Evolutionary conservation across 306 rosid genomes (phyloP), one percentile per base, ranked within the genome.

Genomic region (Casuarina equisetifolia): DNA sequence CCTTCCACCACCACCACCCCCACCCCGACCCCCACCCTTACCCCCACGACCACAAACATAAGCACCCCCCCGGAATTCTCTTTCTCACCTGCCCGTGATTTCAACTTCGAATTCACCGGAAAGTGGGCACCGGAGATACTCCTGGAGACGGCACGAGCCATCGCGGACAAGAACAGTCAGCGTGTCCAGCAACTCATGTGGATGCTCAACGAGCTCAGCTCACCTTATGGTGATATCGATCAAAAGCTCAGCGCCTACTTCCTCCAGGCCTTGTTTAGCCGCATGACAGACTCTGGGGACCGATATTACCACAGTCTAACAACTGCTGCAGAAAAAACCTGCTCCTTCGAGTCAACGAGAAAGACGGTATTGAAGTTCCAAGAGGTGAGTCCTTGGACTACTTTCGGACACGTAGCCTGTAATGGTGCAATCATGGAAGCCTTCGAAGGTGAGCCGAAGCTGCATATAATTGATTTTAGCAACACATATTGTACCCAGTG

Each of bases 401-500:
- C 97, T 1, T 95, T 95, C 48, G 98, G 98, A 2, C 97, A 95
- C 79, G 98, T 95, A 17, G 96, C 98, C 3, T 90, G 85, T 76
- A 95, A 95, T 77, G 98, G 97, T 2, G 93, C 91, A n/a, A 89
- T 95, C 25, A 66, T 95, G 75, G 98, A 95, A 72, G 97, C 97
- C 36, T 81, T 95, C 2, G 97, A 92, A 50, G 93, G 95, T 0
- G 97, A 95, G 69, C 45, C 90, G 0, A 95, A 85, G 78, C 71
- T 95, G 9, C 98, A 95, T 51, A 95, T 92, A 19, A 39, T 95
- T 40, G 98, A 95, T 74, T 66, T 95, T 15, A 95, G 97, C 81
- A 91, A 92, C 74, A 90, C 98, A 3, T 92, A 86, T 83, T 95
- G 97, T 86, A 95, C 98, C 20, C 98, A 95, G 42, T 95, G 98